phyloP scores from a whole-genome alignment of 257 asterid species.

The Nicotiana tabacum region DNA sequence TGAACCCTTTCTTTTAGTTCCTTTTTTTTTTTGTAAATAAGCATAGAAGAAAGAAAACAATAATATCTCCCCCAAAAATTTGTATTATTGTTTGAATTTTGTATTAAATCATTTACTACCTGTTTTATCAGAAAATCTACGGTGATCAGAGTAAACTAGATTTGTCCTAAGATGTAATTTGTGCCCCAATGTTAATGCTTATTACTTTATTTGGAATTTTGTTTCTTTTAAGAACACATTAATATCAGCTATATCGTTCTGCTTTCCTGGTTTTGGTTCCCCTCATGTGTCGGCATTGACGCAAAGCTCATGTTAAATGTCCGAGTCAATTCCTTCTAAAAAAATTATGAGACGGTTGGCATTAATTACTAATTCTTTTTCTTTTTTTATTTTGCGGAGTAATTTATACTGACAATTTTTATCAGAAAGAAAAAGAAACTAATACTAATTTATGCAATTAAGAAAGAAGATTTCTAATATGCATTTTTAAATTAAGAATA shows the following conservation, averaged over 20 bases:
- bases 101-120: slow-evolving; percentile 6
- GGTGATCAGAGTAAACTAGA: background rate
- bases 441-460: background rate
- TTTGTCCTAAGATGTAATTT: background rate
- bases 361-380: background rate
- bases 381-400: background rate
- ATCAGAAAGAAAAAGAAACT: too few species aligned
- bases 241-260: background rate
- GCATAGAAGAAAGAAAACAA: slow-evolving; percentile 17
- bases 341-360: background rate
- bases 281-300: slow-evolving; percentile 32
- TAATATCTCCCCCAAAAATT: background rate
- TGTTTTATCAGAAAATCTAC: background rate
- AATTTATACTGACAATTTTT: background rate
- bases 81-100: background rate
- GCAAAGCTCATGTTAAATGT: slow-evolving; percentile 2
- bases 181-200: background rate
- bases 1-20: background rate
- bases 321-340: background rate
- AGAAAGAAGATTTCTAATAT: background rate
- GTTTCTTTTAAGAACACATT: background rate
- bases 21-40: slow-evolving; percentile 29
- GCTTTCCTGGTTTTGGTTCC: slow-evolving; percentile 32
- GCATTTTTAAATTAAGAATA: background rate
- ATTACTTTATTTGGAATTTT: background rate